Conservation (phyloP, 768 basidiomycete genomes). For the Trametes gibbosa region DNA sequence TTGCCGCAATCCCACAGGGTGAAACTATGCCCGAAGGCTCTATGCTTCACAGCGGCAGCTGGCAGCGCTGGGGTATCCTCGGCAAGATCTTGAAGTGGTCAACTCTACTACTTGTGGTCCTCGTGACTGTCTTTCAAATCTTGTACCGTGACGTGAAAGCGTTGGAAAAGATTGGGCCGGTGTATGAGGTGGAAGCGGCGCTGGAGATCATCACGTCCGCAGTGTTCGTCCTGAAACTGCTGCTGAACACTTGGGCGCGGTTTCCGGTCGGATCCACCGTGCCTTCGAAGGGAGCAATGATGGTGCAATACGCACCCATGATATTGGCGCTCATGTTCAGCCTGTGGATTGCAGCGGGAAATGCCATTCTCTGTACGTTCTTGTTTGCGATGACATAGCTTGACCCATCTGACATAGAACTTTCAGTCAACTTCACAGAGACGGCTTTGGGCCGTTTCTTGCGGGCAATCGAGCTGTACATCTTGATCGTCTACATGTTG, state of each 20-base stretch:
- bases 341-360: slow-evolving; percentile 51
- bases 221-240: slow-evolving; percentile 60
- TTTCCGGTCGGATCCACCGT: slow-evolving; percentile 25
- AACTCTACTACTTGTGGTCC: slow-evolving; percentile 43
- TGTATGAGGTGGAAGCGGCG: slow-evolving; percentile 58
- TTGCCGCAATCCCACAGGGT: slow-evolving; percentile 52
- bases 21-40: slow-evolving; percentile 30
- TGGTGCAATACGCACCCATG: slow-evolving; percentile 47
- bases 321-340: slow-evolving; percentile 53
- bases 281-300: slow-evolving; percentile 39
- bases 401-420: neutral
- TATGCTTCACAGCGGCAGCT: slow-evolving; percentile 53
- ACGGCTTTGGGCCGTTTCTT: slow-evolving; percentile 64
- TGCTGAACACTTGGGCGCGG: slow-evolving; percentile 53
- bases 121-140: slow-evolving; percentile 56
- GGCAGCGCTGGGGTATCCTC: slow-evolving; percentile 60
- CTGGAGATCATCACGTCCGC: slow-evolving; percentile 57
- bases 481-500: slow-evolving; percentile 57
- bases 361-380: slow-evolving; percentile 55
- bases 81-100: slow-evolving; percentile 53
- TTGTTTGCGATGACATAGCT: neutral
- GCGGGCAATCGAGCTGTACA: slow-evolving; percentile 60
- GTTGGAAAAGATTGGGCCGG: slow-evolving; percentile 37
- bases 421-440: slow-evolving; percentile 67
- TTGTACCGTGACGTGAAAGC: slow-evolving; percentile 53